These are phyloP conservation scores for Prunus salicina DNA, from an alignment of 306 rosid species.

Conservation along the genomic window DNA sequence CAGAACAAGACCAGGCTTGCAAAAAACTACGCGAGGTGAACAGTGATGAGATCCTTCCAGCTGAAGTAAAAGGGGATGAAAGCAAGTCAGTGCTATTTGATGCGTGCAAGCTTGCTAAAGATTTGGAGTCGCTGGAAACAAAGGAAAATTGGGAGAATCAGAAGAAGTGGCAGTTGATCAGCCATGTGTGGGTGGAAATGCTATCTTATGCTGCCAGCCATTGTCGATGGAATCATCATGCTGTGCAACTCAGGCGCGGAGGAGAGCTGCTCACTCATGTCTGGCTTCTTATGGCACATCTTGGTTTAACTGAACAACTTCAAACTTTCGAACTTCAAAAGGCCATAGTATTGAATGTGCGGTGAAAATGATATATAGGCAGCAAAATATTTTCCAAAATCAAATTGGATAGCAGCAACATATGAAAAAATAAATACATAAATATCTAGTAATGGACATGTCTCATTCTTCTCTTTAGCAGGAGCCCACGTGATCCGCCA, in stretches of 20 bases:
- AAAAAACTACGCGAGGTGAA: background rate
- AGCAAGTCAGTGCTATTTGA: slow-evolving; percentile 27
- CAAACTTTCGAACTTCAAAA: background rate
- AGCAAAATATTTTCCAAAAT: background rate
- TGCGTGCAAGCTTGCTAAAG: slow-evolving; percentile 11
- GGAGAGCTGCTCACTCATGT: slow-evolving; percentile 27
- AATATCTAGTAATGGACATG: too few species aligned
- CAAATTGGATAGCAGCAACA: too few species aligned
- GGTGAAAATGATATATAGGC: background rate
- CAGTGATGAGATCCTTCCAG: background rate
- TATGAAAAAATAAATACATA: too few species aligned
- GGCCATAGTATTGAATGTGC: background rate
- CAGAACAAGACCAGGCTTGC: background rate
- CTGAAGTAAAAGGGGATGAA: slow-evolving; percentile 16
- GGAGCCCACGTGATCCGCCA: too few species aligned
- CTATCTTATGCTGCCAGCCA: slow-evolving; percentile 11
- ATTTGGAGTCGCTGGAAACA: background rate
- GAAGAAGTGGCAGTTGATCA: slow-evolving; percentile 4
- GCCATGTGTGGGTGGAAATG: slow-evolving; percentile 24
- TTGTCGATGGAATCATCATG: slow-evolving; percentile 10
- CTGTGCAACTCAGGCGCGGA: slow-evolving; percentile 8
- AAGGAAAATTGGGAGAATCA: background rate
- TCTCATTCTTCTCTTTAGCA: too few species aligned
- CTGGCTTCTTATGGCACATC: slow-evolving; percentile 37
- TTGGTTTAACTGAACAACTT: slow-evolving; percentile 23